phyloP scores from a whole-genome alignment of 805 yeast genomes.

The Candida adriatica region DNA sequence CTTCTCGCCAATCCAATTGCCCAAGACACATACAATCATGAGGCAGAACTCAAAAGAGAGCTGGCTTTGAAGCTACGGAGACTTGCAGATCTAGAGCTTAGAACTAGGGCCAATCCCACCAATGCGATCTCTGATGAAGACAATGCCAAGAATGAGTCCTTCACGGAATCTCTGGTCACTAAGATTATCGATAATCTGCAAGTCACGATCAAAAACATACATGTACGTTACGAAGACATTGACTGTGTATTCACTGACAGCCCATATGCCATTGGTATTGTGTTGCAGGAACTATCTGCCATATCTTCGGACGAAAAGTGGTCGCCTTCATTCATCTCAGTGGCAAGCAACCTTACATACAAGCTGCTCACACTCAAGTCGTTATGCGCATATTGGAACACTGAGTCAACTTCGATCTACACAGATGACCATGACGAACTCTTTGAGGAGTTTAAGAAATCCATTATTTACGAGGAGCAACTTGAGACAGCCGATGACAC shows the following conservation, averaged over 20 bases:
- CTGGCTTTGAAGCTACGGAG: constrained; percentile 60
- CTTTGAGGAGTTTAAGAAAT: constrained; percentile 38
- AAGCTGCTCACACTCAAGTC: constrained; percentile 72
- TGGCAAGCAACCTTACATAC: constrained; percentile 57
- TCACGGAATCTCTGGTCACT: constrained; percentile 79
- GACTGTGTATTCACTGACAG: constrained; percentile 55
- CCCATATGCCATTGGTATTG: constrained; percentile 79
- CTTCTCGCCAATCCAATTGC: constrained; percentile 72
- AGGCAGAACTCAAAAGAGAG: constrained; percentile 52
- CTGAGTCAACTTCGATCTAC: constrained; percentile 46
- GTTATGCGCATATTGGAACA: constrained; percentile 79
- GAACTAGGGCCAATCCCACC: constrained; percentile 38
- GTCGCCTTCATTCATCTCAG: constrained; percentile 79
- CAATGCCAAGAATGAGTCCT: constrained; percentile 59
- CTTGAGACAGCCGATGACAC: constrained; percentile 26
- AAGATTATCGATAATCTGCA: constrained; percentile 92
- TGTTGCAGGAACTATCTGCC: constrained; percentile 82
- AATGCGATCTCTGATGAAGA: constrained; percentile 29
- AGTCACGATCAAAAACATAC: constrained; percentile 85
- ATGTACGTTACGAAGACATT: constrained; percentile 84
- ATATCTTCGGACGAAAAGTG: constrained; percentile 82
- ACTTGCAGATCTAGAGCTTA: constrained; percentile 55
- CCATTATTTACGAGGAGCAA: constrained; percentile 30
- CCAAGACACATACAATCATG: constrained; percentile 43
- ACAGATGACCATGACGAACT: constrained; percentile 42